phyloP scores from a whole-genome alignment of 2,329 filamentous ascomycete genomes.

The Phaeosphaeria sp. region DNA sequence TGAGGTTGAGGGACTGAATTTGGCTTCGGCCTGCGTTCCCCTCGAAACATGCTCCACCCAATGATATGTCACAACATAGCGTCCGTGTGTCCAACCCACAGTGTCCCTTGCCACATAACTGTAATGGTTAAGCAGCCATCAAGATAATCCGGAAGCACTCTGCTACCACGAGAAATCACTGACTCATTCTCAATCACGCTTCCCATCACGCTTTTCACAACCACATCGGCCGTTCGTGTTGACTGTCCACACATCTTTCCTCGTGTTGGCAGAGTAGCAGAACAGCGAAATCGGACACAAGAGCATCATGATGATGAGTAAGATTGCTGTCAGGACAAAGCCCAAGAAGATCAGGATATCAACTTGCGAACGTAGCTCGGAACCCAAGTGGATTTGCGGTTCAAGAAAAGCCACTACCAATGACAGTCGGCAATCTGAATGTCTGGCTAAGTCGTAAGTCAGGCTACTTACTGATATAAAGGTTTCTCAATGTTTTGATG shows the following conservation, averaged over 20 bases:
- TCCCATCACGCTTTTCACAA: neutral
- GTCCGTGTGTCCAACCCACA: too few species aligned
- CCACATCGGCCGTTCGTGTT: neutral
- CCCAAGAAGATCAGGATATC: neutral
- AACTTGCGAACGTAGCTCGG: neutral
- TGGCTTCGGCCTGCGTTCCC: too few species aligned
- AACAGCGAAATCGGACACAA: neutral
- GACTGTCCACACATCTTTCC: neutral
- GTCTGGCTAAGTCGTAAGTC: neutral
- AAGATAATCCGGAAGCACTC: too few species aligned
- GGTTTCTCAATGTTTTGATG: too few species aligned
- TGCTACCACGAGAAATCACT: too few species aligned
- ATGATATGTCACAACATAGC: too few species aligned
- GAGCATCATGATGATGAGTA: neutral
- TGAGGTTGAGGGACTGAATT: too few species aligned
- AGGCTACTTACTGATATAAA: neutral
- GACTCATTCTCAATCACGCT: neutral
- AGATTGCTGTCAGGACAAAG: neutral
- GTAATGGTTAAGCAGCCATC: too few species aligned
- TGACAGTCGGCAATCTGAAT: neutral
- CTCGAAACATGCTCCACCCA: too few species aligned
- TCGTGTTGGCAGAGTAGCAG: neutral
- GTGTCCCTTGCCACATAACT: too few species aligned
- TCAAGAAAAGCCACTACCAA: neutral
- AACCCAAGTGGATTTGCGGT: neutral